Evolutionary conservation across 1,139 yeast genomes (phyloP).

Genomic region (Yamadazyma kanchanaburiensis): DNA sequence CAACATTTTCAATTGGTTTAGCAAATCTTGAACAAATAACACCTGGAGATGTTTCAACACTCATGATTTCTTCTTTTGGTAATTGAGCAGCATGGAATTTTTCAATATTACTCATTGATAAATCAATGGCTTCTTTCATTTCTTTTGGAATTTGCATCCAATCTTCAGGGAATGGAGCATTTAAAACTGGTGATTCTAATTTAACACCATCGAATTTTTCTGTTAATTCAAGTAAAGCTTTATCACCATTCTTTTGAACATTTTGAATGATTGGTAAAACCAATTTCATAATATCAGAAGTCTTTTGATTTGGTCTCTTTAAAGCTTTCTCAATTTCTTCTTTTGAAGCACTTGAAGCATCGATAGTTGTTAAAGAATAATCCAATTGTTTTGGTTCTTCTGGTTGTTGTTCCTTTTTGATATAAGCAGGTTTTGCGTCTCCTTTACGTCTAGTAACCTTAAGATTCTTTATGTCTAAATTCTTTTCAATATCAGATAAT

Average conservation of each 20-base stretch:
- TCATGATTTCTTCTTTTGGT: constrained; percentile 60
- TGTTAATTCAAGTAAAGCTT: constrained; percentile 81
- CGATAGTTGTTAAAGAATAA: constrained; percentile 63
- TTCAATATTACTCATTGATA: constrained; percentile 83
- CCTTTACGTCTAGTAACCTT: constrained; percentile 94
- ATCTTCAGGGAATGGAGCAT: constrained; percentile 81
- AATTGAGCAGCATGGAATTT: constrained; percentile 94
- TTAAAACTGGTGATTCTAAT: constrained; percentile 66
- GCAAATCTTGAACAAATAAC: constrained; percentile 93
- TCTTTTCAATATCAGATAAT: constrained; percentile 75
- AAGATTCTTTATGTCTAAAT: constrained; percentile 76
- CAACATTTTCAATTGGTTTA: constrained; percentile 91
- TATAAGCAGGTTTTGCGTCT: constrained; percentile 82
- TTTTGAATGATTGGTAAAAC: constrained; percentile 85
- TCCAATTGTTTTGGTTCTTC: constrained; percentile 14
- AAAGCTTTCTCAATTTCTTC: constrained; percentile 56
- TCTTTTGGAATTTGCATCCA: constrained; percentile 76
- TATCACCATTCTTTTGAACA: constrained; percentile 77
- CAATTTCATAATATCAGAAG: constrained; percentile 85
- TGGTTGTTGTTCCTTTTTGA: constrained; percentile 21
- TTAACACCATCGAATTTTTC: constrained; percentile 86
- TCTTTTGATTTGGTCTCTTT: constrained; percentile 86
- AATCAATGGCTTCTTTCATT: constrained; percentile 80
- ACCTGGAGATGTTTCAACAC: constrained; percentile 94
- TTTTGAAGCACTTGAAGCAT: constrained; percentile 41